A percentile compares a stretch with the other conserved stretches of the same genome.
Conservation (phyloP, 2,329 filamentous ascomycete species). For the Fusarium heterosporum region DNA sequence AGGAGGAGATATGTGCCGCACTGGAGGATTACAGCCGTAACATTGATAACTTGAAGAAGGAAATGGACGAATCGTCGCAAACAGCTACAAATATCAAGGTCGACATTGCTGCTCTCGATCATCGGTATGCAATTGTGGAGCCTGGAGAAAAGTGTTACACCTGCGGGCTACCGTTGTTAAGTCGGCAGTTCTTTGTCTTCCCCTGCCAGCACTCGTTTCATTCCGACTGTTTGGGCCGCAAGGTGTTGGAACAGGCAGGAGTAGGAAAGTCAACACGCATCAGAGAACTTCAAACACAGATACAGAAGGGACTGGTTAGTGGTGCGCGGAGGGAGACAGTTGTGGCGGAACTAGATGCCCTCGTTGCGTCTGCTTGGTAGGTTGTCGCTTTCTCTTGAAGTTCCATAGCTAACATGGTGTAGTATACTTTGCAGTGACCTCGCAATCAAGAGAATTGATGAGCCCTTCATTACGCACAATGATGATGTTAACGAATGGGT, state of each 20-base stretch:
- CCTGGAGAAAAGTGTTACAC: slow-evolving; percentile 94
- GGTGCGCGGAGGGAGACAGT: slow-evolving; percentile 82
- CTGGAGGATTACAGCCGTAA: slow-evolving; percentile 93
- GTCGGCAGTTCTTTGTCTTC: slow-evolving; percentile 96
- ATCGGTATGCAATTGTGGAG: slow-evolving; percentile 94
- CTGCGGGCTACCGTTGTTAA: slow-evolving; percentile 86
- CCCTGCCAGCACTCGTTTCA: slow-evolving; percentile 99
- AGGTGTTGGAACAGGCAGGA: slow-evolving; percentile 85
- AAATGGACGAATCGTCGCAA: slow-evolving; percentile 94
- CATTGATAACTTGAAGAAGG: slow-evolving; percentile 87
- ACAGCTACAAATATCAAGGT: slow-evolving; percentile 92
- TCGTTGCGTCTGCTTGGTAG: slow-evolving; percentile 91
- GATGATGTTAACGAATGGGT: slow-evolving; percentile 88
- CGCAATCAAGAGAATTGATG: slow-evolving; percentile 93
- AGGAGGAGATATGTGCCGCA: slow-evolving; percentile 95
- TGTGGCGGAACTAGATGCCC: slow-evolving; percentile 88
- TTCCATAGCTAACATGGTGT: slow-evolving; percentile 11
- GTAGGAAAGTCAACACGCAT: slow-evolving; percentile 82
- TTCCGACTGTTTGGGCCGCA: slow-evolving; percentile 89
- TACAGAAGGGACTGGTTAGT: slow-evolving; percentile 78
- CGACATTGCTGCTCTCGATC: slow-evolving; percentile 87
- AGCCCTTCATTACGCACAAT: slow-evolving; percentile 82
- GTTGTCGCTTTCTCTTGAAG: slow-evolving; percentile 41
- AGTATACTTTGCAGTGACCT: slow-evolving; percentile 95
- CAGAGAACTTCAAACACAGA: slow-evolving; percentile 83